phyloP scores from a whole-genome alignment of 1,284 basidiomycete genomes.

The Lentinus polychrous region DNA sequence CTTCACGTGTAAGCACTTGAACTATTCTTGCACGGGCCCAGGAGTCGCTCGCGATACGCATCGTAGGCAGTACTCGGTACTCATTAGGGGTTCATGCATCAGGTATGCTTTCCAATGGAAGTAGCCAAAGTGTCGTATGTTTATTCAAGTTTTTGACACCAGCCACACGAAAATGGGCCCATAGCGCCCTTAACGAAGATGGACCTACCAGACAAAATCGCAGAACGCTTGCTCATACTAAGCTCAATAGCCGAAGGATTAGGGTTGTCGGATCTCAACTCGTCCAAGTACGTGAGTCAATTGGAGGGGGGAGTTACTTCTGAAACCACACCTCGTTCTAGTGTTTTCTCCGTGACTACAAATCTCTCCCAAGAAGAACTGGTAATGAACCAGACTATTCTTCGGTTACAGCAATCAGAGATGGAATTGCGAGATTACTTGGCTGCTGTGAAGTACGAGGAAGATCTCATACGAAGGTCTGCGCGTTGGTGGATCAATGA shows the following conservation, averaged over 20 bases:
- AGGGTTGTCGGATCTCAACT: slow-evolving; percentile 20
- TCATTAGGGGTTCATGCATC: too few relatives aligned
- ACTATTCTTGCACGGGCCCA: too few relatives aligned
- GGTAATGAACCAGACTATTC: slow-evolving; percentile 24
- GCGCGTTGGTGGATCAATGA: too few relatives aligned
- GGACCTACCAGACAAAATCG: slow-evolving; percentile 2
- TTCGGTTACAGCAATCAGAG: slow-evolving; percentile 28
- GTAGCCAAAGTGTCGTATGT: too few relatives aligned
- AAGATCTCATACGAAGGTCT: slow-evolving; percentile 31
- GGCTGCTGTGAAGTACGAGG: slow-evolving; percentile 27
- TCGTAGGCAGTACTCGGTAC: too few relatives aligned
- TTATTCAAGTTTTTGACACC: too few relatives aligned
- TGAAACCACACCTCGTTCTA: slow-evolving; percentile 14
- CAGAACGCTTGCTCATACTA: slow-evolving; percentile 12
- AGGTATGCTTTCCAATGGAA: too few relatives aligned
- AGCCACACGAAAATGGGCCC: not conserved
- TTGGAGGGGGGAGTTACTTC: not conserved
- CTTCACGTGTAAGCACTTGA: too few relatives aligned
- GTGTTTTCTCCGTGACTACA: slow-evolving; percentile 31
- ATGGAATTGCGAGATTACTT: slow-evolving; percentile 31
- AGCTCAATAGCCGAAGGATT: slow-evolving; percentile 18
- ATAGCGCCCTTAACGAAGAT: not conserved
- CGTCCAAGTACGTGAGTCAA: slow-evolving; percentile 13
- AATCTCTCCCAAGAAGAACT: slow-evolving; percentile 28
- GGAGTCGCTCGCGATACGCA: too few relatives aligned